A percentile compares a stretch with the other conserved stretches of the same genome.
phyloP scores from a whole-genome alignment of 2,329 filamentous ascomycete species.

The Pseudocercospora cruenta region DNA sequence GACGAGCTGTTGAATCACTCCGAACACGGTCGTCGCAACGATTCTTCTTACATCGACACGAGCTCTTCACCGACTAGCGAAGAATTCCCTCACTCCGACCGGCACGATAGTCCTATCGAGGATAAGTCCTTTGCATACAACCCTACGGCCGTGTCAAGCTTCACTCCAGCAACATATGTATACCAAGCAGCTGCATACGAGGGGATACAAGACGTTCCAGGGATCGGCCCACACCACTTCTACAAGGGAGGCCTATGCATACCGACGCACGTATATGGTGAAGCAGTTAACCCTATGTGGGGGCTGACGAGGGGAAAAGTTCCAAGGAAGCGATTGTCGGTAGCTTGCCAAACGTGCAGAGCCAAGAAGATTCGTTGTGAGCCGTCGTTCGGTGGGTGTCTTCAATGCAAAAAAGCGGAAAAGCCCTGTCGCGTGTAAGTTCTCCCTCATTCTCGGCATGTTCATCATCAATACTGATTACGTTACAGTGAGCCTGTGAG shows the following conservation, averaged over 20 bases:
- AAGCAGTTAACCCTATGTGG: constrained; percentile 8
- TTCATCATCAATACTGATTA: constrained; percentile 1
- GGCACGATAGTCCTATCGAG: constrained; percentile 6
- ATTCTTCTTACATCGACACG: background rate
- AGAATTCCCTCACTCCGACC: background rate
- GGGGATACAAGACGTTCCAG: constrained; percentile 12
- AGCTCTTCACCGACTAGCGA: background rate
- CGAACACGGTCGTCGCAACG: background rate
- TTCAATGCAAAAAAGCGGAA: constrained; percentile 21
- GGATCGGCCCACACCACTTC: constrained; percentile 10
- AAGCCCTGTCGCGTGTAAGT: constrained; percentile 20
- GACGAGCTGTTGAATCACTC: constrained; percentile 1
- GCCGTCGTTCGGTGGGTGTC: constrained; percentile 15
- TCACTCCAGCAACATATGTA: constrained; percentile 20
- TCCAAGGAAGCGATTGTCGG: constrained; percentile 22
- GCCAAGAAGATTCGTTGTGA: constrained; percentile 25
- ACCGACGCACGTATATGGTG: constrained; percentile 18
- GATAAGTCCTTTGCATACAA: background rate
- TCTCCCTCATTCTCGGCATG: background rate
- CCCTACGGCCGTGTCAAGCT: background rate
- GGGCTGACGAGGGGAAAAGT: constrained; percentile 21
- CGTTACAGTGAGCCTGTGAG: constrained; percentile 15
- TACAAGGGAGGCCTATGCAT: constrained; percentile 17
- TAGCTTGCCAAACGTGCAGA: constrained; percentile 18
- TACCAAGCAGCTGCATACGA: constrained; percentile 20